Base-by-base conservation (phyloP, 768 basidiomycete genomes). In the Porphyrellus cyaneotinctus region DNA sequence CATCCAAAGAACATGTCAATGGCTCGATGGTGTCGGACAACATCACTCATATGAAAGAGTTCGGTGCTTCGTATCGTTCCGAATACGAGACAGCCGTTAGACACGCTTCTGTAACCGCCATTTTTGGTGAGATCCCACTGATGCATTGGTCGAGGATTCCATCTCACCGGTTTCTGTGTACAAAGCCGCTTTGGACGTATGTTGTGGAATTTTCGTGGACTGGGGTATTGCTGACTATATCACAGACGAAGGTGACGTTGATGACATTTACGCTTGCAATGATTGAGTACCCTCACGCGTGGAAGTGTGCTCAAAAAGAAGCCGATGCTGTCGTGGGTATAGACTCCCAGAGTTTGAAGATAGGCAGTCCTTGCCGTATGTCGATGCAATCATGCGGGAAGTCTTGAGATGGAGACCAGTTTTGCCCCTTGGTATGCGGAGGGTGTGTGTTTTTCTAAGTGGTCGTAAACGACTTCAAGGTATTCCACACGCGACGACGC, bases 331-430 rank as follows among this genome's bases (percentile, higher is more conserved):
- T 47, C 0, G 4, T 52, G 2, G 54, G 54, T 3, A 52, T 7
- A 56, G 50, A 4, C 42, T 56, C 17, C 54, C 54, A 2, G 50
- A 43, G n/a, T 56, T 24, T 14, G 54, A 47, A 6, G 46, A 56
- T 35, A 51, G 54, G 33, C 31, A 32, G 4, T 48, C 42, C 10
- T 26, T 56, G 9, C 54, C 50, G 12, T 56, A 48, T 20, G 32
- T 50, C 3, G 48, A 41, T 15, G 48, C 48, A 1, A 42, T 49
- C 14, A 7, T 49, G 12, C 30, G 38, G 13, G 48, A 49, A 47
- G 22, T 30, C 10, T 7, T 52, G 22, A 47, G 54, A 28, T 56
- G 54, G 54, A 36, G 32, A 28, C 54, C 54, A 2, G 35, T 50
- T 24, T 15, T 13, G 18, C 50, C 50, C 4, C 17, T 52, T 2